Conservation (phyloP, 1,139 yeast species). For the Blastobotrys malaysiensis region DNA sequence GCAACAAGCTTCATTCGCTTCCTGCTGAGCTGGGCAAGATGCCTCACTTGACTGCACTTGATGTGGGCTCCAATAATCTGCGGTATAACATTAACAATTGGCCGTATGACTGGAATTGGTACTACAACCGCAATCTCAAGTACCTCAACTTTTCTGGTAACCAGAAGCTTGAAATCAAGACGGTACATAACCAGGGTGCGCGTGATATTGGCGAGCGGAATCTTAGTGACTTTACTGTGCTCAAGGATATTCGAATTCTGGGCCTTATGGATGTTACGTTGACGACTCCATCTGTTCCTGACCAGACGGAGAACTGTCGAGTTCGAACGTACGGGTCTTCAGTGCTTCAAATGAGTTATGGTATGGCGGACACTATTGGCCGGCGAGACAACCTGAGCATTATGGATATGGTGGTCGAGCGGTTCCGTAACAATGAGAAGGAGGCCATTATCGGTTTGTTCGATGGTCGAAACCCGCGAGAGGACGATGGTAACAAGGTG, state of each 20-base stretch:
- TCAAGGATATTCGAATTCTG: slow-evolving; percentile 64
- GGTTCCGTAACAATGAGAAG: slow-evolving; percentile 76
- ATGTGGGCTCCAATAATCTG: slow-evolving; percentile 86
- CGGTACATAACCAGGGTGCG: slow-evolving; percentile 42
- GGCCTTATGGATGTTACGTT: slow-evolving; percentile 95
- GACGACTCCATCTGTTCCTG: slow-evolving; percentile 79
- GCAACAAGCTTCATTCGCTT: slow-evolving; percentile 76
- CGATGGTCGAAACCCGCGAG: slow-evolving; percentile 67
- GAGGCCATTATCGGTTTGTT: slow-evolving; percentile 73
- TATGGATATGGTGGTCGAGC: slow-evolving; percentile 81
- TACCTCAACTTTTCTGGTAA: slow-evolving; percentile 91
- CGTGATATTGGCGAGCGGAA: slow-evolving; percentile 34
- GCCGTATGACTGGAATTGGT: slow-evolving; percentile 99
- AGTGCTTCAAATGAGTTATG: slow-evolving; percentile 72
- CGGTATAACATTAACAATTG: slow-evolving; percentile 90
- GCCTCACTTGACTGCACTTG: slow-evolving; percentile 60
- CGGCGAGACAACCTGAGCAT: slow-evolving; percentile 59
- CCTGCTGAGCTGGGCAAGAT: slow-evolving; percentile 86
- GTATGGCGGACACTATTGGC: slow-evolving; percentile 87
- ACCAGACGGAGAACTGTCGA: slow-evolving; percentile 76
- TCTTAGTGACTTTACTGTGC: slow-evolving; percentile 70
- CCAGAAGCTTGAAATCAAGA: slow-evolving; percentile 80
- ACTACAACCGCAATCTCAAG: slow-evolving; percentile 67
- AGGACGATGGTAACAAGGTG: slow-evolving; percentile 47
- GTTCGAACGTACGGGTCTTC: slow-evolving; percentile 91